Percentiles rank a stretch among this genome's conserved stretches.
Evolutionary conservation across 441 rosid genomes (phyloP).

Genomic region (Kokia cookei): DNA sequence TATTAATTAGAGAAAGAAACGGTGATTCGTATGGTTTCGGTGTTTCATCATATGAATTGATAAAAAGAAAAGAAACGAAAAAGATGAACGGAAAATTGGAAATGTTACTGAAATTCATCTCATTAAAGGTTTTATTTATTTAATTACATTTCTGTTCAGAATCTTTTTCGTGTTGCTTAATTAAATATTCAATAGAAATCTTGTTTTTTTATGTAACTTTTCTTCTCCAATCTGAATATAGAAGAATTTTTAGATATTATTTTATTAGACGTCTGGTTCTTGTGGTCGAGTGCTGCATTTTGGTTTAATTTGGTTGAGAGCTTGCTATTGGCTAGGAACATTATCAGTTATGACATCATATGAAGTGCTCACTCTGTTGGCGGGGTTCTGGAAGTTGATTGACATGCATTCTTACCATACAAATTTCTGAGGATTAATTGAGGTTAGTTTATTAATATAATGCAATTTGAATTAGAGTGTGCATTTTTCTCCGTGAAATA

Average conservation of each 20-base stretch:
- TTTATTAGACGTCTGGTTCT: background rate
- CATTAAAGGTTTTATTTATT: background rate
- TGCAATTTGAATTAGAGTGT: background rate
- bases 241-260: background rate
- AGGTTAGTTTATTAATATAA: conserved; percentile 12
- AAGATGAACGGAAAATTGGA: background rate
- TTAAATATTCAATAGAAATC: background rate
- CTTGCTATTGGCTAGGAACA: conserved; percentile 4
- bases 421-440: conserved; percentile 12
- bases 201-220: background rate
- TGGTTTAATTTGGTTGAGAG: conserved; percentile 9
- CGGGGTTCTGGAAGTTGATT: conserved; percentile 17
- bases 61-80: background rate
- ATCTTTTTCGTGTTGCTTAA: background rate
- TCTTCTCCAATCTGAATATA: background rate
- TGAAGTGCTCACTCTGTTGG: conserved; percentile 21
- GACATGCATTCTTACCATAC: conserved; percentile 11
- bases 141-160: background rate
- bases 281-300: conserved; percentile 4
- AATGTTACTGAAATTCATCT: background rate
- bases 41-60: background rate
- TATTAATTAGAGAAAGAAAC: background rate
- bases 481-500: background rate
- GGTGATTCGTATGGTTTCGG: background rate
- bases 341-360: conserved; percentile 11